Conservation (phyloP, 257 asterid species). For the Nicotiana paniculata region DNA sequence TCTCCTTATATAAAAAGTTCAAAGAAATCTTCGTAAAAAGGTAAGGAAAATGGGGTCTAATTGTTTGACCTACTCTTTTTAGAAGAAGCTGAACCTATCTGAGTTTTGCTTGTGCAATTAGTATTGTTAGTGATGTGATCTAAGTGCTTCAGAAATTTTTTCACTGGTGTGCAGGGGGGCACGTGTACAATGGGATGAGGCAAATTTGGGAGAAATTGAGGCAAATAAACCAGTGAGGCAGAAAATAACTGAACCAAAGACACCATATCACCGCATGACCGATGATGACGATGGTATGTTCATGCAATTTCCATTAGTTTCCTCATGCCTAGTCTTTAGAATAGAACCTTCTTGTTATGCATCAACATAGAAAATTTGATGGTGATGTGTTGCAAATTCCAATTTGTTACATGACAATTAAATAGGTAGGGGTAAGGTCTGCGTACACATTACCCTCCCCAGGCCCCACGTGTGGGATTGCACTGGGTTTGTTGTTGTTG, state of each 20-base stretch:
- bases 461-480: no score
- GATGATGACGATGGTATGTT: conserved; percentile 56
- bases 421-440: no score
- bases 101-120: neutral
- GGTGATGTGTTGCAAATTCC: neutral
- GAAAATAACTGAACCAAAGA: conserved; percentile 95
- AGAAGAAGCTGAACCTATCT: neutral
- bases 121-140: neutral
- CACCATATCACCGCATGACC: conserved; percentile 88
- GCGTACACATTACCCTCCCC: no score
- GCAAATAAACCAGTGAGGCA: conserved; percentile 90
- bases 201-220: conserved; percentile 81
- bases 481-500: no score
- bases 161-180: conserved; percentile 37
- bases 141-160: neutral
- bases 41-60: neutral
- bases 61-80: neutral
- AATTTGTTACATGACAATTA: neutral
- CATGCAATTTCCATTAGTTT: neutral
- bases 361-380: neutral
- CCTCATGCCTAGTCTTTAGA: neutral
- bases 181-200: conserved; percentile 84
- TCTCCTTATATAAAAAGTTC: neutral
- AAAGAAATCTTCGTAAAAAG: neutral
- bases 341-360: neutral